A percentile compares a stretch with the other conserved stretches of the same genome.
Evolutionary conservation across 495 filamentous ascomycete species (phyloP).

Genomic region (Neurospora sublineolata): DNA sequence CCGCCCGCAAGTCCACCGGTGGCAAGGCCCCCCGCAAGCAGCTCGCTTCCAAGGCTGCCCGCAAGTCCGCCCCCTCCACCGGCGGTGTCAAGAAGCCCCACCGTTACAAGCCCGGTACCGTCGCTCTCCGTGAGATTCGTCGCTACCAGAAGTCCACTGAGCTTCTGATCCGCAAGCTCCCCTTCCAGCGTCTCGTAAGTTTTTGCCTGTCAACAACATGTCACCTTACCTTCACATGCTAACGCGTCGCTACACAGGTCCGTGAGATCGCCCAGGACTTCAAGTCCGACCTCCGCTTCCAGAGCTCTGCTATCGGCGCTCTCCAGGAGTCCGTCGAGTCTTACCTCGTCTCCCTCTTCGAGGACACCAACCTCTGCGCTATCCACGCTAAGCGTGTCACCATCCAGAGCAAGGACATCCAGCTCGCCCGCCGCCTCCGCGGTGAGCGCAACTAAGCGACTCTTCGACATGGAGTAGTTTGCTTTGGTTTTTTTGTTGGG

Average conservation of each 20-base stretch:
- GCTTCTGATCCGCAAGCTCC: constrained; percentile 99
- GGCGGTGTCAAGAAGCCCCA: constrained; percentile 99
- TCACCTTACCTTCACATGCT: constrained; percentile 13
- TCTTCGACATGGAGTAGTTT: constrained; percentile 6
- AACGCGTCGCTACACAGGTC: constrained; percentile 37
- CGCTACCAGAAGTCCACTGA: constrained; percentile 99
- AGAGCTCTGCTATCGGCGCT: constrained; percentile 98
- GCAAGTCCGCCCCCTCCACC: constrained; percentile 46
- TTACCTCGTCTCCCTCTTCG: constrained; percentile 99
- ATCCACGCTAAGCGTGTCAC: constrained; percentile 99
- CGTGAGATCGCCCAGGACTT: constrained; percentile 99
- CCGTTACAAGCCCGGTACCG: constrained; percentile 99
- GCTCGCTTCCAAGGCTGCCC: constrained; percentile 50
- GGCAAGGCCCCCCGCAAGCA: constrained; percentile 99
- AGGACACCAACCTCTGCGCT: constrained; percentile 99
- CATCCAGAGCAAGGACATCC: constrained; percentile 92
- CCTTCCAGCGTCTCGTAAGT: constrained; percentile 93
- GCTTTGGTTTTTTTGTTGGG: constrained; percentile 1
- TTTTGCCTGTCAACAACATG: not conserved
- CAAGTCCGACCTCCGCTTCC: constrained; percentile 99
- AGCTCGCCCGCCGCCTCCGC: constrained; percentile 91
- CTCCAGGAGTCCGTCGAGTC: constrained; percentile 99
- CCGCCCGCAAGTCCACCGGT: constrained; percentile 98
- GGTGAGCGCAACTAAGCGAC: constrained; percentile 65
- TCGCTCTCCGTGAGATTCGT: constrained; percentile 99